Evolutionary conservation across 1,284 basidiomycete species (phyloP).

Genomic region (Vanrija sp.): DNA sequence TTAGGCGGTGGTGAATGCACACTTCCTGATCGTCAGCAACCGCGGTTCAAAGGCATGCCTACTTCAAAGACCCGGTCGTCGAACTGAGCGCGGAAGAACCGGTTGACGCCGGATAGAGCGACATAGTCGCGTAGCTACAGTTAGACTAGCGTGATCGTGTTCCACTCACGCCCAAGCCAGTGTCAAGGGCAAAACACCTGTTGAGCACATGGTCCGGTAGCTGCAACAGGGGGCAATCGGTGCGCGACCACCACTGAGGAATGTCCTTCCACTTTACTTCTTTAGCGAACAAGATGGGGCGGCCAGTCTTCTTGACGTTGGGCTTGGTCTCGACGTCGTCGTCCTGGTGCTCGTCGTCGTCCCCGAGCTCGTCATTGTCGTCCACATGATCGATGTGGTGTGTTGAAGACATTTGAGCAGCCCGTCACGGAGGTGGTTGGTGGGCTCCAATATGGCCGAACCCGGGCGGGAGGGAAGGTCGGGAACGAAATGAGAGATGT

Average conservation of each 20-base stretch:
- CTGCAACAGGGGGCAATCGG: constrained; percentile 17
- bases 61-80: neutral
- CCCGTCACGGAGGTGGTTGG: no score
- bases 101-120: constrained; percentile 27
- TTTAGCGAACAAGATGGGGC: constrained; percentile 1
- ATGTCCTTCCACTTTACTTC: constrained; percentile 23
- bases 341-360: no score
- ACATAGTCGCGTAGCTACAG: constrained; percentile 27
- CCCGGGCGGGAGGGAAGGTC: no score
- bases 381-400: no score
- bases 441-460: no score
- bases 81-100: constrained; percentile 13
- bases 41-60: neutral
- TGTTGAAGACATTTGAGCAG: no score
- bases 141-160: neutral
- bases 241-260: constrained; percentile 21
- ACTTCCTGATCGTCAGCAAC: constrained; percentile 2
- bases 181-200: constrained; percentile 4
- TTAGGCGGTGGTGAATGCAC: neutral
- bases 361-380: no score
- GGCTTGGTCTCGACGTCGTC: neutral
- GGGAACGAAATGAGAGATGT: no score
- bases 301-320: constrained; percentile 1
- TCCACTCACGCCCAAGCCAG: constrained; percentile 16
- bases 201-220: constrained; percentile 9